Conservation (phyloP, 2,329 filamentous ascomycete species). For the Pyricularia sp. region DNA sequence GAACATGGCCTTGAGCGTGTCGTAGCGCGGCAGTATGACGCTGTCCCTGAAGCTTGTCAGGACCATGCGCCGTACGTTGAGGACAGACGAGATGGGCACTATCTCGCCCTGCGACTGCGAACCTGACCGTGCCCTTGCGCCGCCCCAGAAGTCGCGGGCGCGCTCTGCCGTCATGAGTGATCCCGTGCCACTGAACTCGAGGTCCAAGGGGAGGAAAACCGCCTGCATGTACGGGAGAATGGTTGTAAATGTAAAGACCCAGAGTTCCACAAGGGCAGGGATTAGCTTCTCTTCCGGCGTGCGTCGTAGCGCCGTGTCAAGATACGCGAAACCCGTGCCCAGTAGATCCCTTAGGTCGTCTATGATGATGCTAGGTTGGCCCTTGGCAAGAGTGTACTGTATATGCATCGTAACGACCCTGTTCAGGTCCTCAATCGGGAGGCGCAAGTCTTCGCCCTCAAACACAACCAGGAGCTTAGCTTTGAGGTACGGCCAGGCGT, state of each 20-base stretch:
- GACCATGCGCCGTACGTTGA: conserved; percentile 82
- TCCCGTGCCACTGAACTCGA: conserved; percentile 81
- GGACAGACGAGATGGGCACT: conserved; percentile 38
- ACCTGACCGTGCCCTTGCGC: conserved; percentile 34
- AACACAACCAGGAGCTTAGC: conserved; percentile 66
- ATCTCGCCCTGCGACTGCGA: conserved; percentile 21
- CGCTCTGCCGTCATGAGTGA: conserved; percentile 64
- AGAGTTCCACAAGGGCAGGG: conserved; percentile 79
- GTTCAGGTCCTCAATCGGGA: conserved; percentile 79
- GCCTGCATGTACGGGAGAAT: conserved; percentile 91
- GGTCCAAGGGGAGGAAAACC: conserved; percentile 82
- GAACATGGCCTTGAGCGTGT: conserved; percentile 79
- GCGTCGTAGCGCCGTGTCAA: conserved; percentile 70
- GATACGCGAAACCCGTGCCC: conserved; percentile 67
- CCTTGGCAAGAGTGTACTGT: conserved; percentile 61
- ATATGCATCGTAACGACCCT: conserved; percentile 67
- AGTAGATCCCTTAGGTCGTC: conserved; percentile 67
- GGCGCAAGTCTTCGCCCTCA: conserved; percentile 63
- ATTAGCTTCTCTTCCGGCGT: conserved; percentile 82
- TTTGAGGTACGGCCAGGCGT: conserved; percentile 72
- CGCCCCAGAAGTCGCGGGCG: conserved; percentile 83
- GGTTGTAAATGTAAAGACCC: conserved; percentile 83
- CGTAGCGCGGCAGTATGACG: conserved; percentile 79
- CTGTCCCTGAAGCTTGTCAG: conserved; percentile 79
- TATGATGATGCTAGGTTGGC: conserved; percentile 55